Conservation (phyloP, 352 stramenopile species). For the Bremia lactucae region DNA sequence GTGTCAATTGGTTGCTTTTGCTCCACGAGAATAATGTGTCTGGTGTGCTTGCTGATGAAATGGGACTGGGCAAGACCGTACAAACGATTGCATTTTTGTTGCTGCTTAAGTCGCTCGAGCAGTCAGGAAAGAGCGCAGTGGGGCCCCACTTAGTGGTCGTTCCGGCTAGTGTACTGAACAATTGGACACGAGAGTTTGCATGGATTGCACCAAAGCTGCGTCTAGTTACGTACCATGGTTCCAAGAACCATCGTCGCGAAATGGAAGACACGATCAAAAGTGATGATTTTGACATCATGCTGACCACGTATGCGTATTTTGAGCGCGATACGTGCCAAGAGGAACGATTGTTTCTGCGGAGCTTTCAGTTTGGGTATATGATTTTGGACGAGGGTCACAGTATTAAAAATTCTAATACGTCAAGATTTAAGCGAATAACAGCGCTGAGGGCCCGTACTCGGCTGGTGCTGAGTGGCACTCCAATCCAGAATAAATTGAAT, state of each 20-base stretch:
- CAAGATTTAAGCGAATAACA: slow-evolving; percentile 84
- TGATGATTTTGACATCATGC: slow-evolving; percentile 70
- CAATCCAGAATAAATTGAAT: slow-evolving; percentile 86
- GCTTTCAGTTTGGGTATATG: slow-evolving; percentile 85
- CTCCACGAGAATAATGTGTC: slow-evolving; percentile 73
- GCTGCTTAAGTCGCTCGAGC: slow-evolving; percentile 40
- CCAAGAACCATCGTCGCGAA: slow-evolving; percentile 46
- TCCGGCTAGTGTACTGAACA: slow-evolving; percentile 86
- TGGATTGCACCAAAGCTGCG: slow-evolving; percentile 89
- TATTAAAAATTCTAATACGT: slow-evolving; percentile 88
- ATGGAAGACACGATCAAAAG: slow-evolving; percentile 39
- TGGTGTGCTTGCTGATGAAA: slow-evolving; percentile 78
- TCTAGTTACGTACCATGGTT: slow-evolving; percentile 78
- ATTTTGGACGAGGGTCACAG: slow-evolving; percentile 90
- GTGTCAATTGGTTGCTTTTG: slow-evolving; percentile 74
- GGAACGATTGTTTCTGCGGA: slow-evolving; percentile 69
- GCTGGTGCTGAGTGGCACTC: slow-evolving; percentile 79
- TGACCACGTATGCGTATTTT: slow-evolving; percentile 90
- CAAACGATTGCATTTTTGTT: slow-evolving; percentile 78
- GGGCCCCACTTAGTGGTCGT: slow-evolving; percentile 89
- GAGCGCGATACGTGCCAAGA: slow-evolving; percentile 79
- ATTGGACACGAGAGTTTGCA: slow-evolving; percentile 88
- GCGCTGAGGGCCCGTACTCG: slow-evolving; percentile 58
- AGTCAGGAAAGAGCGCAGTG: slow-evolving; percentile 10
- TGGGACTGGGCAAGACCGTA: slow-evolving; percentile 91